phyloP scores from a whole-genome alignment of 495 filamentous ascomycete genomes.

The Echria macrotheca region DNA sequence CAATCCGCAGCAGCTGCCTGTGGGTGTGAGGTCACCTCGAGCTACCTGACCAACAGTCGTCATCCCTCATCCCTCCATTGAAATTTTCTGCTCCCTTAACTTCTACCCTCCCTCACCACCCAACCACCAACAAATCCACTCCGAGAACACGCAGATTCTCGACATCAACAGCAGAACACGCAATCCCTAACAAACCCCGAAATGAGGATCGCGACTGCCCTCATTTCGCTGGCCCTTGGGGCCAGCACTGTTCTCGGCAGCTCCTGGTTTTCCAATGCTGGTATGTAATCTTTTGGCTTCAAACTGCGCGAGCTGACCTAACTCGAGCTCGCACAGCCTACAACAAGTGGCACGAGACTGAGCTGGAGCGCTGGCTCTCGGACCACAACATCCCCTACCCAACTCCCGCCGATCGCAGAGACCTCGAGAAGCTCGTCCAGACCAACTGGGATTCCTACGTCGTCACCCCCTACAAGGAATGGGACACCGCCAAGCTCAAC shows the following conservation, averaged over 20 bases:
- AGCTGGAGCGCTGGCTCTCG: slow-evolving; percentile 94
- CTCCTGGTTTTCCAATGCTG: slow-evolving; percentile 77
- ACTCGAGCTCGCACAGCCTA: slow-evolving; percentile 71
- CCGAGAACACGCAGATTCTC: neutral
- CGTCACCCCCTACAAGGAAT: slow-evolving; percentile 60
- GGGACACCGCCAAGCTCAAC: slow-evolving; percentile 61
- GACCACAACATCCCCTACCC: slow-evolving; percentile 89
- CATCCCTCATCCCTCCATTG: neutral
- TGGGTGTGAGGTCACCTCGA: neutral
- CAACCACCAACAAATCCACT: too few relatives aligned
- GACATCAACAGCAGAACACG: neutral
- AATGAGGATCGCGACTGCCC: slow-evolving; percentile 71
- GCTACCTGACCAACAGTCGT: slow-evolving; percentile 6
- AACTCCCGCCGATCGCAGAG: slow-evolving; percentile 75
- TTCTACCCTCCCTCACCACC: neutral
- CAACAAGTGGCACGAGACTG: slow-evolving; percentile 98
- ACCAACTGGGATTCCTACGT: slow-evolving; percentile 77
- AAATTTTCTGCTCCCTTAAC: neutral
- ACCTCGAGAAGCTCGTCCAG: slow-evolving; percentile 79
- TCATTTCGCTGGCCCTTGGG: slow-evolving; percentile 66
- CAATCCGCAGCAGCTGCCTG: slow-evolving; percentile 5
- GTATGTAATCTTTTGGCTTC: slow-evolving; percentile 50
- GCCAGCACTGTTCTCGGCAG: slow-evolving; percentile 63
- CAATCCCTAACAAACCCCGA: neutral
- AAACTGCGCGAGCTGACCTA: too few relatives aligned